These are phyloP conservation scores for Camellia granthamiana DNA, from an alignment of 148 eudicot genomes.

Conservation along the genomic window DNA sequence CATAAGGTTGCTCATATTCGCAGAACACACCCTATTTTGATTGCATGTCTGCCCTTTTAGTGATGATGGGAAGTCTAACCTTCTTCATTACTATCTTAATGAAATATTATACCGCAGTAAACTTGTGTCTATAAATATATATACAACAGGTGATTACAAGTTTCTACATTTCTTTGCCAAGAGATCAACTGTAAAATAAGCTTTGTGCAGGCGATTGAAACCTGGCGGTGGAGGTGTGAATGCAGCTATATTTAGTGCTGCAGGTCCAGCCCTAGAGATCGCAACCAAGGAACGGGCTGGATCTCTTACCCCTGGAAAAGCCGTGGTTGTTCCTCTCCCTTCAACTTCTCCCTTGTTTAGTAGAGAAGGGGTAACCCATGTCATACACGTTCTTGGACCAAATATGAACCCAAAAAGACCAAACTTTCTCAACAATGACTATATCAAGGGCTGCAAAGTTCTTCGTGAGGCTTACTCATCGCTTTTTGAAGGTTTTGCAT, in stretches of 20 bases:
- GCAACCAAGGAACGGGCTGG: slow-evolving; percentile 77
- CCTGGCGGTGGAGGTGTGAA: slow-evolving; percentile 99
- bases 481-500: slow-evolving; percentile 77
- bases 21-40: not conserved
- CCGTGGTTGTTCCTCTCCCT: slow-evolving; percentile 72
- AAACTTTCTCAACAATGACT: slow-evolving; percentile 66
- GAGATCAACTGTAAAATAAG: slow-evolving; percentile 17
- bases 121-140: not conserved
- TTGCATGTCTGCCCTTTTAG: not conserved
- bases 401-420: slow-evolving; percentile 94
- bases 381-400: slow-evolving; percentile 98
- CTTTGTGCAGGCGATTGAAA: slow-evolving; percentile 71
- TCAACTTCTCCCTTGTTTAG: slow-evolving; percentile 65
- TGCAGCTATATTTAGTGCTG: slow-evolving; percentile 85
- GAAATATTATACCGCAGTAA: not conserved
- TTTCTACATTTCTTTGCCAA: not conserved
- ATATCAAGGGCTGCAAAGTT: slow-evolving; percentile 65
- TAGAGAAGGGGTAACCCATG: slow-evolving; percentile 84
- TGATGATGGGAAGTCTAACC: not conserved
- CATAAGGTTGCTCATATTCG: no score
- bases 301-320: slow-evolving; percentile 71
- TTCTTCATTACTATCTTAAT: not conserved
- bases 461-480: slow-evolving; percentile 85
- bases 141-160: no score
- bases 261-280: slow-evolving; percentile 68